phyloP scores from a whole-genome alignment of 371 early-diverging fungal genomes.

The Mucor plumbeus region DNA sequence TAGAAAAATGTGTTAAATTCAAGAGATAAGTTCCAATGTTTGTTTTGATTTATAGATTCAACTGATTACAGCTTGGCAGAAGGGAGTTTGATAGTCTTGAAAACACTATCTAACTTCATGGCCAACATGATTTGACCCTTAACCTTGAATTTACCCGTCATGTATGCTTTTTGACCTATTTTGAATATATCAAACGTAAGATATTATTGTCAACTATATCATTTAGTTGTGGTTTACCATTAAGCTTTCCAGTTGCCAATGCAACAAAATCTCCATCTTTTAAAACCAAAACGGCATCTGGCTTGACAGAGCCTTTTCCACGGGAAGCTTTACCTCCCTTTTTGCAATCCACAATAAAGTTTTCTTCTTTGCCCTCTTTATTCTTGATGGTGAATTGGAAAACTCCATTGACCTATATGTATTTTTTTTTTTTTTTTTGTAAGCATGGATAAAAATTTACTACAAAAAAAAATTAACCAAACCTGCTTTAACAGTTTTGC shows the following conservation, averaged over 20 bases:
- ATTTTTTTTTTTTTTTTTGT: too few species aligned
- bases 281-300: conserved; percentile 69
- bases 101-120: conserved; percentile 75
- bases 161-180: conserved; percentile 81
- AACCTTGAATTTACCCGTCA: conserved; percentile 82
- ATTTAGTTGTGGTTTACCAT: conserved; percentile 41
- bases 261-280: conserved; percentile 85
- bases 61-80: conserved; percentile 56
- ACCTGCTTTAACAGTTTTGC: conserved; percentile 52
- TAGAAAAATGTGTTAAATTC: not conserved
- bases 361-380: conserved; percentile 64
- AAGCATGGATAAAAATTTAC: not conserved
- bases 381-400: conserved; percentile 86
- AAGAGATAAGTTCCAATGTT: too few species aligned
- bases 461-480: not conserved
- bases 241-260: conserved; percentile 82
- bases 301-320: conserved; percentile 68
- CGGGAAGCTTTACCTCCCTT: conserved; percentile 61
- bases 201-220: too few species aligned
- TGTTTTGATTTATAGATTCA: too few species aligned
- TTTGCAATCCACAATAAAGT: conserved; percentile 81
- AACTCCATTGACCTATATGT: conserved; percentile 68
- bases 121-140: conserved; percentile 91
- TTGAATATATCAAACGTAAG: too few species aligned
- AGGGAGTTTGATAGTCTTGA: conserved; percentile 48